A percentile compares a stretch with the other conserved stretches of the same genome.
Evolutionary conservation across 2,329 filamentous ascomycete genomes (phyloP).

Genomic region (Xylariaceae sp.): DNA sequence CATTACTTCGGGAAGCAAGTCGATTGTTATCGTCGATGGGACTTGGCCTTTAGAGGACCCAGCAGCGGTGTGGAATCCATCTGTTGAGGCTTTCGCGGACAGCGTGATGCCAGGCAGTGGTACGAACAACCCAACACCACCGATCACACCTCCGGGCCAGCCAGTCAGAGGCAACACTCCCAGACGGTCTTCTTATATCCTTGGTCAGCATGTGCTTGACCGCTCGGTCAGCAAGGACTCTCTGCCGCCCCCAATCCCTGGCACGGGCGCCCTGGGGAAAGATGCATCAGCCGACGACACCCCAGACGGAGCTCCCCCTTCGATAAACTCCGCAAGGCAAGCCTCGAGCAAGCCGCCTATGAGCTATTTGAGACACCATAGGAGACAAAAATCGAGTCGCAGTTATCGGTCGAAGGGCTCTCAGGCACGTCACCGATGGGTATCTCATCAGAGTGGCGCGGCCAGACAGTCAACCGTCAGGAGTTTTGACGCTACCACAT

Average conservation of each 20-base stretch:
- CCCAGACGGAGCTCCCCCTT: conserved; percentile 23
- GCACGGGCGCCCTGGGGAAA: conserved; percentile 32
- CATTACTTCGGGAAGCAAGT: conserved; percentile 77
- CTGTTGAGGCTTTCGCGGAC: conserved; percentile 47
- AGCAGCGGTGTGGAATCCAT: conserved; percentile 33
- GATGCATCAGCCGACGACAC: conserved; percentile 26
- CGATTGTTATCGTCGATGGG: conserved; percentile 79
- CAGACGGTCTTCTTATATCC: conserved; percentile 47
- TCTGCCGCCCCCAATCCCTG: conserved; percentile 41
- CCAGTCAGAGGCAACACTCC: conserved; percentile 31
- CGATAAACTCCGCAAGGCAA: conserved; percentile 19
- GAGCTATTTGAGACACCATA: conserved; percentile 31
- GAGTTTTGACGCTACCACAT: conserved; percentile 55
- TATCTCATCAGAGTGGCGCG: conserved; percentile 53
- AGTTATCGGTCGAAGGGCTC: conserved; percentile 44
- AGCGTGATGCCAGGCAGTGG: conserved; percentile 39
- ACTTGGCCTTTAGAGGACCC: conserved; percentile 45
- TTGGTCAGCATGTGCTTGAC: conserved; percentile 38
- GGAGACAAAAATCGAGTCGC: conserved; percentile 38
- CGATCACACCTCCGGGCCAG: conserved; percentile 50
- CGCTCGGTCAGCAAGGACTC: conserved; percentile 30
- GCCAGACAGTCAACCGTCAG: conserved; percentile 41
- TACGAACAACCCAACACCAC: conserved; percentile 48
- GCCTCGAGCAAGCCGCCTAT: conserved; percentile 26
- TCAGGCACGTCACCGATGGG: conserved; percentile 45